A percentile compares a stretch with the other conserved stretches of the same genome.
Conservation (phyloP, 2,329 filamentous ascomycete species). For the Colletotrichum cuscutae region DNA sequence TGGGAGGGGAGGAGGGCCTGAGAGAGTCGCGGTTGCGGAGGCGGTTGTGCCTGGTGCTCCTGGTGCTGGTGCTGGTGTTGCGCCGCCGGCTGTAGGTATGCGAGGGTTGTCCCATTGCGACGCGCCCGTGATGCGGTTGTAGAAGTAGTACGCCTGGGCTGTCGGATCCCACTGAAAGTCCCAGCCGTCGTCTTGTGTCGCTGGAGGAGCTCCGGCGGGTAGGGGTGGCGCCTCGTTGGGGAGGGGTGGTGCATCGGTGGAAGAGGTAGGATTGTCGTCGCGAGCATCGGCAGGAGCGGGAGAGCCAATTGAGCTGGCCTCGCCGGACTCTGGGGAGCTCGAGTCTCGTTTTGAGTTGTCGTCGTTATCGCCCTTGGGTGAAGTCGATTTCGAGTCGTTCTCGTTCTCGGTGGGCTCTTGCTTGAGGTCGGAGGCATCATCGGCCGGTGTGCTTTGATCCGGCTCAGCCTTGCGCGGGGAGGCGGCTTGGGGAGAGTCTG, state of each 20-base stretch:
- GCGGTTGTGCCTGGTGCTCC: constrained; percentile 37
- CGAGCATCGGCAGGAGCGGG: constrained; percentile 20
- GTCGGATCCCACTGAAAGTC: constrained; percentile 79
- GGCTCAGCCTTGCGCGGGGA: constrained; percentile 23
- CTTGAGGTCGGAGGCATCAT: constrained; percentile 8
- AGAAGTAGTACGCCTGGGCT: constrained; percentile 81
- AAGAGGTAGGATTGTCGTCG: constrained; percentile 23
- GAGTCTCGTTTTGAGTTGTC: constrained; percentile 9
- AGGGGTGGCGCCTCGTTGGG: constrained; percentile 52
- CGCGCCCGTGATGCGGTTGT: constrained; percentile 80
- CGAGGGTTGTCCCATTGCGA: constrained; percentile 91
- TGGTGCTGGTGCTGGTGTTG: constrained; percentile 35
- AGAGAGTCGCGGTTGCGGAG: constrained; percentile 37
- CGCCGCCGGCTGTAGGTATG: constrained; percentile 57
- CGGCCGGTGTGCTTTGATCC: constrained; percentile 11
- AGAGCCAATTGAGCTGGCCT: constrained; percentile 25
- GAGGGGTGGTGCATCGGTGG: constrained; percentile 46
- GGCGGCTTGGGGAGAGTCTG: constrained; percentile 18
- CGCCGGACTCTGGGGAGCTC: constrained; percentile 33
- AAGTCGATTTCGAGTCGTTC: background rate
- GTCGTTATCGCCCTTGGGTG: background rate
- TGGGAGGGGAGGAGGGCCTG: constrained; percentile 46
- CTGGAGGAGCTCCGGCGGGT: constrained; percentile 54
- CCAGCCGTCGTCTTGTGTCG: constrained; percentile 81
- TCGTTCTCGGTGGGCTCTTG: background rate